phyloP scores from a whole-genome alignment of 306 rosid genomes.

The Sechiopsis laciniata region DNA sequence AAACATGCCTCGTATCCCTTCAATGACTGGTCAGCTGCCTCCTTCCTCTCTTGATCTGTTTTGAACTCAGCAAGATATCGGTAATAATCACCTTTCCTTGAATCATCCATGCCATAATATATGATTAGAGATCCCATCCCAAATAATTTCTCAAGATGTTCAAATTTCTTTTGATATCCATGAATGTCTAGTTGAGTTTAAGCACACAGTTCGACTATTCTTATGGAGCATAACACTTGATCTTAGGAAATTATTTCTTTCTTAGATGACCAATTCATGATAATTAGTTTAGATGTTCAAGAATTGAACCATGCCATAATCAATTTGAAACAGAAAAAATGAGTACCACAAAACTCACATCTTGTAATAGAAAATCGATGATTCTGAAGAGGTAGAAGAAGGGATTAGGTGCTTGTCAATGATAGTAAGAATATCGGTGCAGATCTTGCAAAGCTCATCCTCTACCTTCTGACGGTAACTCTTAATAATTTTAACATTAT shows the following conservation, averaged over 20 bases:
- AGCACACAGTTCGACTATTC: no score
- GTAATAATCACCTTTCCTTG: conserved; percentile 47
- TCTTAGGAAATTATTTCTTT: no score
- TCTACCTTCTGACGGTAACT: conserved; percentile 19
- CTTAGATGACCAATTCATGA: no score
- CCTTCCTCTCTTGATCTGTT: conserved; percentile 45
- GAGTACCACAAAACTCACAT: conserved; percentile 44
- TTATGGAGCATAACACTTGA: no score
- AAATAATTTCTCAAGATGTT: background rate
- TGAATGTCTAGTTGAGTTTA: no score
- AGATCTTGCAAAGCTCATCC: conserved; percentile 27
- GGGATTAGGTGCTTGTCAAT: conserved; percentile 58
- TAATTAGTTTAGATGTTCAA: background rate
- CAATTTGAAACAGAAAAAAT: background rate
- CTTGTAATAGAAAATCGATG: conserved; percentile 63
- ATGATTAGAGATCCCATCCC: background rate
- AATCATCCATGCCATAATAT: conserved; percentile 9
- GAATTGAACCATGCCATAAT: background rate
- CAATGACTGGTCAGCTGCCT: conserved; percentile 47
- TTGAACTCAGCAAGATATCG: conserved; percentile 52
- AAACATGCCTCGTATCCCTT: conserved; percentile 35
- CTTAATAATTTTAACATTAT: conserved; percentile 14
- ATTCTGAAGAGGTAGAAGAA: conserved; percentile 52
- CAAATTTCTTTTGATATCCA: no score
- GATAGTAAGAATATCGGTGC: conserved; percentile 49